Base-by-base conservation (phyloP, 371 early-diverging fungal species). In the Phascolomyces articulosus region DNA sequence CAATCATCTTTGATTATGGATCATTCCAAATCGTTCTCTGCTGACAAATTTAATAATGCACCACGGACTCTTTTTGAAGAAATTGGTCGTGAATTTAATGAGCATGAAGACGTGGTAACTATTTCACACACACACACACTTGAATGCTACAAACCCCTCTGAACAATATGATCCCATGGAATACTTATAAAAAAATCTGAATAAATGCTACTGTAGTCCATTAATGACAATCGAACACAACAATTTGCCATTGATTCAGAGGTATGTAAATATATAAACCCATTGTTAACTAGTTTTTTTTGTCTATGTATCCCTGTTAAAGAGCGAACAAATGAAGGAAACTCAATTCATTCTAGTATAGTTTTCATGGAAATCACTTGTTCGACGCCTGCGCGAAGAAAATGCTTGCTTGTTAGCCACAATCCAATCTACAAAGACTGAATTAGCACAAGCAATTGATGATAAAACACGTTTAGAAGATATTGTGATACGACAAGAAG, bases 11-110 rank as follows among this genome's bases (percentile, higher is more conserved):
- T 65, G 16, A 18, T 60, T n/a, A 40, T 41, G 10, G 44, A 65
- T 21, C 59, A 55, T 6, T 48, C 66, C 15, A 60, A 40, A 24
- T 34, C 54, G 20, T 55, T 54, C 9, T 60, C 66, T 13, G 34
- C 31, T 18, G 44, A n/a, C 10, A 47, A 49, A n/a, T 65, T 65
- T 27, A 54, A 53, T 15, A 53, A 60, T 40, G 66, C 60, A 29
- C 66, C 66, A 23, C 53, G 60, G 18, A 59, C 66, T 13, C 55
- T 65, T 4, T 65, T 65, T 40, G 66, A 65, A 31, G 60, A 65
- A 34, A 59, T 65, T 24, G 60, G 48, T 26, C 31, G 54, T 40
- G 54, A 38, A 13, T 24, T 51, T 11, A 51, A 51, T n/a, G 51
- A 51, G 7, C 3, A 51, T 23, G 24, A 24, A 4, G 24, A 51